These are phyloP conservation scores for Clathrospora elynae DNA, from an alignment of 2,329 filamentous ascomycete species.

Conservation along the genomic window DNA sequence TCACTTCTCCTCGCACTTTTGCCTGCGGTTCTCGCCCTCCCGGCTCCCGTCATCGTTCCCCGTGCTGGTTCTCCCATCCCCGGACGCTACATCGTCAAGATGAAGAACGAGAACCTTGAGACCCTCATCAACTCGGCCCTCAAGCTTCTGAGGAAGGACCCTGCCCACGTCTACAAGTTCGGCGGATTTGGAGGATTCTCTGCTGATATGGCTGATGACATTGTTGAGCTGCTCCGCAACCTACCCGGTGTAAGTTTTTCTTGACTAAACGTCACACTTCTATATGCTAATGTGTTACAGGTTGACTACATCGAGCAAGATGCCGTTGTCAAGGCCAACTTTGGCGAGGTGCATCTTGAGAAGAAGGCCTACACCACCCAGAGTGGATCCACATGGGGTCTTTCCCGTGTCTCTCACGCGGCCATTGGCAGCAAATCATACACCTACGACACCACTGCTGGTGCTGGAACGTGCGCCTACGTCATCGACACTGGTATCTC, in stretches of 20 bases:
- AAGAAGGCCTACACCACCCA: slow-evolving; percentile 48
- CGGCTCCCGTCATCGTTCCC: slow-evolving; percentile 49
- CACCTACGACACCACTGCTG: slow-evolving; percentile 49
- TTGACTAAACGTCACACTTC: neutral
- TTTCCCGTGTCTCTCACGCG: slow-evolving; percentile 49
- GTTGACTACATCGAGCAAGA: slow-evolving; percentile 51
- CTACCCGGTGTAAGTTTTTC: slow-evolving; percentile 35
- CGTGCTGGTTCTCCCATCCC: slow-evolving; percentile 47
- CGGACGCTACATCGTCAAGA: slow-evolving; percentile 54
- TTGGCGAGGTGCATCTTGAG: slow-evolving; percentile 28
- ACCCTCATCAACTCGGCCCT: slow-evolving; percentile 35
- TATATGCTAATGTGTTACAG: slow-evolving; percentile 20
- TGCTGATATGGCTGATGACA: slow-evolving; percentile 40
- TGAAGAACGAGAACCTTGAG: slow-evolving; percentile 47
- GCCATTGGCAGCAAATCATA: slow-evolving; percentile 41
- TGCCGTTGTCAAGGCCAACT: slow-evolving; percentile 40
- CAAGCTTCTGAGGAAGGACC: slow-evolving; percentile 31
- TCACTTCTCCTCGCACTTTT: slow-evolving; percentile 46
- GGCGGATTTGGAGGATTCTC: slow-evolving; percentile 49
- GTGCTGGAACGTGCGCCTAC: slow-evolving; percentile 58
- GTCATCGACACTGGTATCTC: slow-evolving; percentile 70
- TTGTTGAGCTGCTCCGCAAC: slow-evolving; percentile 36
- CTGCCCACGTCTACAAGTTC: slow-evolving; percentile 46
- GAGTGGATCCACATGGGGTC: slow-evolving; percentile 48
- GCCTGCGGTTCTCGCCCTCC: slow-evolving; percentile 44